phyloP scores from a whole-genome alignment of 1,284 basidiomycete species.

The Fistulinella cinereoalba region DNA sequence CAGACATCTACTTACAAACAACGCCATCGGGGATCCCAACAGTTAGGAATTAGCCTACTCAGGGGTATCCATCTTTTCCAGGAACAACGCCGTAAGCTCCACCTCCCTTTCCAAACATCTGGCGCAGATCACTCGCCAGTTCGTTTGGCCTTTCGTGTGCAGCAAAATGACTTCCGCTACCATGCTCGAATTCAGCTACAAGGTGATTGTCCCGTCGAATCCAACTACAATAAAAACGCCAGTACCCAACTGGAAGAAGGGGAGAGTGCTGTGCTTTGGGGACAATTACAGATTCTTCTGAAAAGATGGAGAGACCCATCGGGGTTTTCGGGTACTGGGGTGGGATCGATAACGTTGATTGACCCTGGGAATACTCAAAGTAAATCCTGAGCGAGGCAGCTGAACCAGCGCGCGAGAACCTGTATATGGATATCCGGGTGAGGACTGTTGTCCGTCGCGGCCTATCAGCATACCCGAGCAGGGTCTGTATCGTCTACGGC shows the following conservation, averaged over 20 bases:
- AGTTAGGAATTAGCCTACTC: too few species aligned
- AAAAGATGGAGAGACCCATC: slow-evolving; percentile 48
- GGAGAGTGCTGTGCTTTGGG: slow-evolving; percentile 35
- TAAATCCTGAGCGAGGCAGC: slow-evolving; percentile 54
- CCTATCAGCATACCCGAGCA: too few species aligned
- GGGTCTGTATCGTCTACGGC: too few species aligned
- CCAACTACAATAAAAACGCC: slow-evolving; percentile 20
- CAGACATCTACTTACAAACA: too few species aligned
- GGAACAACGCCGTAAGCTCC: slow-evolving; percentile 37
- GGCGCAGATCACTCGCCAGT: slow-evolving; percentile 38
- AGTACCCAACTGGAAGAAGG: too few species aligned
- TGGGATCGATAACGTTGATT: rapidly evolving
- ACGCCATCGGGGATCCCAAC: too few species aligned
- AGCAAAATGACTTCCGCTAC: slow-evolving; percentile 43
- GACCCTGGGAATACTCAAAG: slow-evolving; percentile 36
- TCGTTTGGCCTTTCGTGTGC: slow-evolving; percentile 37
- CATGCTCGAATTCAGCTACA: slow-evolving; percentile 31
- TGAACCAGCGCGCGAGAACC: slow-evolving; percentile 56
- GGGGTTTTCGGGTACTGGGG: slow-evolving; percentile 35
- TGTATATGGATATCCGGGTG: slow-evolving; percentile 58
- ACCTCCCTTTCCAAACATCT: slow-evolving; percentile 43
- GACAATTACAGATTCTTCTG: slow-evolving; percentile 38
- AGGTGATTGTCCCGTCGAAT: slow-evolving; percentile 15
- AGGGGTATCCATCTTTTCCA: slow-evolving; percentile 34
- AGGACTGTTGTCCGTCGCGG: slow-evolving; percentile 43